Percentiles rank a stretch among this genome's conserved stretches.
Evolutionary conservation across 352 stramenopile species (phyloP).

Genomic region (Phytophthora multivora): DNA sequence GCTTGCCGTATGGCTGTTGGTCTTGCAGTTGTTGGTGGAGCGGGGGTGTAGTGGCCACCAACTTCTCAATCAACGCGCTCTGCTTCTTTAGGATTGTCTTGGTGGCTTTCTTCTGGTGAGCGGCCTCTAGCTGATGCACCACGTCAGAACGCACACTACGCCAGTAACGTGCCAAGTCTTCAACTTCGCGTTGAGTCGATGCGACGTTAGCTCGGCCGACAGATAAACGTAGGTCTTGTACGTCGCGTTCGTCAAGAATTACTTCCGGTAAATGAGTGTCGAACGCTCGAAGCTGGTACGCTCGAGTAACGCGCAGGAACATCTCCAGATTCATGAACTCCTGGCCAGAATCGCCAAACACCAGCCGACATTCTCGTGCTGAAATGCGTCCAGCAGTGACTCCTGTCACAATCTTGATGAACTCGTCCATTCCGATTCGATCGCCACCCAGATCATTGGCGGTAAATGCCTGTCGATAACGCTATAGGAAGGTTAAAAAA

Average conservation of each 20-base stretch:
- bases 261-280: conserved; percentile 57
- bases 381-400: conserved; percentile 56
- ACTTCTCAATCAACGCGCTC: conserved; percentile 57
- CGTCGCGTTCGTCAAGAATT: conserved; percentile 49
- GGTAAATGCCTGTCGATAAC: conserved; percentile 58
- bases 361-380: conserved; percentile 58
- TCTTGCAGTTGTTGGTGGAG: conserved; percentile 20
- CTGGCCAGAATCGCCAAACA: conserved; percentile 65
- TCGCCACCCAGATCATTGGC: conserved; percentile 45
- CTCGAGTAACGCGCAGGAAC: conserved; percentile 56
- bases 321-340: conserved; percentile 66
- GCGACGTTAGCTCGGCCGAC: conserved; percentile 62
- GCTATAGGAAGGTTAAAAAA: conserved; percentile 20
- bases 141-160: conserved; percentile 53
- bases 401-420: conserved; percentile 71
- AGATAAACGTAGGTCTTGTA: conserved; percentile 51
- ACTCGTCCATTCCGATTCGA: conserved; percentile 71
- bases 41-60: conserved; percentile 33
- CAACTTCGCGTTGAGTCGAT: conserved; percentile 58
- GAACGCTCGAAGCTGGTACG: conserved; percentile 66
- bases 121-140: conserved; percentile 52
- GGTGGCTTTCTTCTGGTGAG: conserved; percentile 67
- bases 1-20: conserved; percentile 21
- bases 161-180: conserved; percentile 74
- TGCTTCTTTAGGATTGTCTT: conserved; percentile 67